Evolutionary conservation across 2,329 filamentous ascomycete species (phyloP), one percentile per base, ranked within the genome.

Genomic region (Clathrospora elynae): DNA sequence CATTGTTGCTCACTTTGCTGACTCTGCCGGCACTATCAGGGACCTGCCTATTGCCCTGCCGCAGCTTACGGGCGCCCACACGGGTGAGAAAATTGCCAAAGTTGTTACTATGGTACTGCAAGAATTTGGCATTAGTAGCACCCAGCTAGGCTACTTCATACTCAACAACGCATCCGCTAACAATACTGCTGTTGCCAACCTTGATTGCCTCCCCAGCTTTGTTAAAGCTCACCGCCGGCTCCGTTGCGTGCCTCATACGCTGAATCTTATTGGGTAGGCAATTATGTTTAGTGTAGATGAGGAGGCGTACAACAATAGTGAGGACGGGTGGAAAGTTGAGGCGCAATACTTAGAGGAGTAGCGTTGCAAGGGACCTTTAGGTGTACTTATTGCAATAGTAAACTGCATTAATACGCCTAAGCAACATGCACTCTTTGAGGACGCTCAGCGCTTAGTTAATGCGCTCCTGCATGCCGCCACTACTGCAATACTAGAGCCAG

Each of bases 41-140:
- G 41, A 44, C 23, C 16, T 44, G 18, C 41, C 41, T 34, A 37
- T 38, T 28, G 34, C 25, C 9, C 34, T 44, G 6, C 41, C 26
- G 10, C 33, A 38, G 22, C 34, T 44, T 16, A 18, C 34, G 19
- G 38, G 29, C 23, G 12, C 38, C 17, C 13, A 35, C 25, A 34
- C 38, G 16, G 30, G 38, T 12, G 14, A 33, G n/a, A 19, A n/a
- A 10, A 39, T 46, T 17, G 35, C 30, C 29, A 10, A 20, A 8
- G 22, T 24, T 30, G 25, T 46, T 8, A 9, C 18, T 29, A 33
- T 13, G 34, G 39, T 17, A 9, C 29, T 20, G 5, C 12, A 31
- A 14, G 35, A 24, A 10, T 24, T 46, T 12, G 12, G 20, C 4
- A 25, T 14, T 23, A 20, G 29, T 13, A 11, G 19, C 4, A 14